phyloP scores from a whole-genome alignment of 2,329 filamentous ascomycete genomes.

The Phialocephala subalpina region DNA sequence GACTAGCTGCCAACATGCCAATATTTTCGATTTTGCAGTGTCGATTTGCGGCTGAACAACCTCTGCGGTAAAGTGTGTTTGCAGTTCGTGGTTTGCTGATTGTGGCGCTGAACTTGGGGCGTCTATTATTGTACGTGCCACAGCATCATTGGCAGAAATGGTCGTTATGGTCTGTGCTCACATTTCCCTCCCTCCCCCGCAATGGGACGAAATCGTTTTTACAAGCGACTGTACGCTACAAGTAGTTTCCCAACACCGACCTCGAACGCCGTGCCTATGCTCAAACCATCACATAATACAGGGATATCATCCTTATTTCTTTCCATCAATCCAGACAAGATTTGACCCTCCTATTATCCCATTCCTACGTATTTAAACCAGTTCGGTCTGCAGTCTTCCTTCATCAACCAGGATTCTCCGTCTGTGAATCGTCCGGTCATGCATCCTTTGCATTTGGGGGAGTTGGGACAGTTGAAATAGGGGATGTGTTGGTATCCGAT shows the following conservation, averaged over 20 bases:
- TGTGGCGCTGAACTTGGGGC: too few species aligned
- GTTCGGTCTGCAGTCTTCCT: slow-evolving; percentile 92
- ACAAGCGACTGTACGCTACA: slow-evolving; percentile 12
- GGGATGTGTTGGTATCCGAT: slow-evolving; percentile 99
- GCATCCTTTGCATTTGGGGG: slow-evolving; percentile 89
- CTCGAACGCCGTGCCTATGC: slow-evolving; percentile 33
- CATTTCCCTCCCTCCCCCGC: too few species aligned
- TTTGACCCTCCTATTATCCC: slow-evolving; percentile 56
- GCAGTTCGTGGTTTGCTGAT: too few species aligned
- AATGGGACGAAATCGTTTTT: too few species aligned
- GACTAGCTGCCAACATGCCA: too few species aligned
- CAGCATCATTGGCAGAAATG: too few species aligned
- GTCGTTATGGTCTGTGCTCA: too few species aligned
- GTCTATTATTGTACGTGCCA: too few species aligned
- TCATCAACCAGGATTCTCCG: slow-evolving; percentile 83
- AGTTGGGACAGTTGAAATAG: slow-evolving; percentile 99
- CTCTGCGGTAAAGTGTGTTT: too few species aligned
- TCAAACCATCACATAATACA: slow-evolving; percentile 21
- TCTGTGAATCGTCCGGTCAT: slow-evolving; percentile 88
- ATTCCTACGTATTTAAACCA: slow-evolving; percentile 97
- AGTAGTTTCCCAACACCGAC: slow-evolving; percentile 14
- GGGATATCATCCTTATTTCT: slow-evolving; percentile 4
- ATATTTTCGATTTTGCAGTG: too few species aligned
- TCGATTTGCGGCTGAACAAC: too few species aligned
- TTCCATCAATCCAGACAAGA: neutral